A percentile compares a stretch with the other conserved stretches of the same genome.
phyloP scores from a whole-genome alignment of 495 filamentous ascomycete genomes.

The Aspergillus ostianus region DNA sequence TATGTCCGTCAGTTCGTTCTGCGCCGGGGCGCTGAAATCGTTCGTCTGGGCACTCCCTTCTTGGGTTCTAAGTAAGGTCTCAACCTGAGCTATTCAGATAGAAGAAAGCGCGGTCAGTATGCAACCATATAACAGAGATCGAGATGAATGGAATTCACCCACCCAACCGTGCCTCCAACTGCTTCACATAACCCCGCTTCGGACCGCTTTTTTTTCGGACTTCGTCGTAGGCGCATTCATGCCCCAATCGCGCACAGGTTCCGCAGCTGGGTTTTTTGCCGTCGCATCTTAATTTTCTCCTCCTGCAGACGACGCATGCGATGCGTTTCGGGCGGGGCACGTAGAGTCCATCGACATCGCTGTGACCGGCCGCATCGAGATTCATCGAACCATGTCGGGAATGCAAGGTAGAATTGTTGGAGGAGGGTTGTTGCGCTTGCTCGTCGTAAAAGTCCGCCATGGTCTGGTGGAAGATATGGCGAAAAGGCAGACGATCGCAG shows the following conservation, averaged over 20 bases:
- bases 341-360: conserved; percentile 54
- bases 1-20: conserved; percentile 25
- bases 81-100: conserved; percentile 75
- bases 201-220: conserved; percentile 96
- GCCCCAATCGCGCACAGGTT: conserved; percentile 84
- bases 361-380: conserved; percentile 32
- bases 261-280: conserved; percentile 77
- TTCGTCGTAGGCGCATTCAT: conserved; percentile 95
- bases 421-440: conserved; percentile 43
- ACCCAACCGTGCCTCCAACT: conserved; percentile 92
- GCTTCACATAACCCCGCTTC: conserved; percentile 97
- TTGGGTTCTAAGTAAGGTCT: conserved; percentile 78
- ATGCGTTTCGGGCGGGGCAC: conserved; percentile 87
- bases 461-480: conserved; percentile 6
- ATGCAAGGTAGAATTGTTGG: conserved; percentile 29
- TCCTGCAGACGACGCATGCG: conserved; percentile 94
- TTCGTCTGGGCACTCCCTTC: conserved; percentile 29
- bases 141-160: conserved; percentile 20
- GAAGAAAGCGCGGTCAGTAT: conserved; percentile 1
- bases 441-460: conserved; percentile 55
- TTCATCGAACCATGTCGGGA: conserved; percentile 19
- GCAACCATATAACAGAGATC: background rate
- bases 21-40: conserved; percentile 23
- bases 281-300: conserved; percentile 84
- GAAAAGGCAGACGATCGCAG: background rate